These are phyloP conservation scores for Plasmodium relictum DNA, from an alignment of 169 alveolate genomes.

Conservation along the genomic window DNA sequence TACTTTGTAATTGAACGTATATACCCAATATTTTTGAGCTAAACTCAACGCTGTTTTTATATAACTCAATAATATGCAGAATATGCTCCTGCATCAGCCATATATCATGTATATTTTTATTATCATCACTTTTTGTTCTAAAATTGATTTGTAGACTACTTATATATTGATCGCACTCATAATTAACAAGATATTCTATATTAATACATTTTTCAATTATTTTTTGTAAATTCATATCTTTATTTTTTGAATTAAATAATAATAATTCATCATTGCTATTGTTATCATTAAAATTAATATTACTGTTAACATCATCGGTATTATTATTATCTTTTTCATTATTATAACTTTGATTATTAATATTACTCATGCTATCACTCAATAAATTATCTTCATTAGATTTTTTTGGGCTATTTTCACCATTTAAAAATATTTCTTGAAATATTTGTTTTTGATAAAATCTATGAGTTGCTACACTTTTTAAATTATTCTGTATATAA, in stretches of 20 bases:
- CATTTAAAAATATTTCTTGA: slow-evolving; percentile 64
- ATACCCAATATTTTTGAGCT: slow-evolving; percentile 64
- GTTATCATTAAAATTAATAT: background rate
- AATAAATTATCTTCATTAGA: slow-evolving; percentile 4
- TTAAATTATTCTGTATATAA: slow-evolving; percentile 66
- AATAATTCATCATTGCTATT: background rate
- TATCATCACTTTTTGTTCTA: slow-evolving; percentile 26
- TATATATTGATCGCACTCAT: slow-evolving; percentile 52
- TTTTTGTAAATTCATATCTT: slow-evolving; percentile 13
- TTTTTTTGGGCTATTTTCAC: background rate
- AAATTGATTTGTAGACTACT: slow-evolving; percentile 55
- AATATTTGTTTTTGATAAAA: slow-evolving; percentile 73
- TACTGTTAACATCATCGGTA: background rate
- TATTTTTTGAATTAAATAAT: slow-evolving; percentile 4
- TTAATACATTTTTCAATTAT: slow-evolving; percentile 50
- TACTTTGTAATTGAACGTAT: slow-evolving; percentile 72
- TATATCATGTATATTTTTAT: slow-evolving; percentile 64
- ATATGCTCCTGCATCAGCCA: slow-evolving; percentile 77
- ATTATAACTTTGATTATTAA: background rate
- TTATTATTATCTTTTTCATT: slow-evolving; percentile 2
- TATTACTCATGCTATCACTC: background rate
- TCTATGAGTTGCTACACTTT: slow-evolving; percentile 76
- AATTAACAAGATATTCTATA: slow-evolving; percentile 23
- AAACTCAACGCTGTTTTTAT: slow-evolving; percentile 62
- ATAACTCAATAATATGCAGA: slow-evolving; percentile 57